Conservation (phyloP, 73 alveolate genomes). For the Paramecium biaurelia region DNA sequence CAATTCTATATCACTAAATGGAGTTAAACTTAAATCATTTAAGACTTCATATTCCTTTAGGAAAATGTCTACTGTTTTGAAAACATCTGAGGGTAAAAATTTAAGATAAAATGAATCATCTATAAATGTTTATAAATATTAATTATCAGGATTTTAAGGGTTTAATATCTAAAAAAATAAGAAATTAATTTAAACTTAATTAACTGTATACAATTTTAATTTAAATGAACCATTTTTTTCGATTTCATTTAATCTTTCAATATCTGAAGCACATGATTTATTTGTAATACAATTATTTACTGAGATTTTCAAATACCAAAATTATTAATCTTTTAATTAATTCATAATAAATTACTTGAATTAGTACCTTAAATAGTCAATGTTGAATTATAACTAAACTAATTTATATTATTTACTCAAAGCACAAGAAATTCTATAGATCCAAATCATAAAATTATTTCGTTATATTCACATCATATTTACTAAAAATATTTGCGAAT, state of each 20-base stretch:
- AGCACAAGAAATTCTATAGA: background rate
- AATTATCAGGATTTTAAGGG: constrained; percentile 3
- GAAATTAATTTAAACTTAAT: background rate
- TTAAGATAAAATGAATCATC: background rate
- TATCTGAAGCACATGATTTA: background rate
- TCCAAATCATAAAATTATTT: background rate
- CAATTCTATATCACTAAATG: background rate
- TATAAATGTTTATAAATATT: background rate
- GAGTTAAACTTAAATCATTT: constrained; percentile 11
- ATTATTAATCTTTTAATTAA: background rate
- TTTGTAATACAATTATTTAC: background rate
- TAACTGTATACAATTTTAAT: background rate
- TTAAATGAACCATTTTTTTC: background rate
- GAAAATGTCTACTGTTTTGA: background rate
- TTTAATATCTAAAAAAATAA: background rate
- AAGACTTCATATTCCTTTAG: background rate
- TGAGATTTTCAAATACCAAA: constrained; percentile 14
- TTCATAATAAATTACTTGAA: background rate
- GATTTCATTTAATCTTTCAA: background rate
- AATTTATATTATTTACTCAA: background rate
- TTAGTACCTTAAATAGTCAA: background rate
- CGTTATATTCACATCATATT: constrained; percentile 3
- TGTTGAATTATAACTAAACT: constrained; percentile 23
- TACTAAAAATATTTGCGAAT: background rate
- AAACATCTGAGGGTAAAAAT: background rate